Conservation (phyloP, 805 yeast genomes). For the Candida silvicultrix region DNA sequence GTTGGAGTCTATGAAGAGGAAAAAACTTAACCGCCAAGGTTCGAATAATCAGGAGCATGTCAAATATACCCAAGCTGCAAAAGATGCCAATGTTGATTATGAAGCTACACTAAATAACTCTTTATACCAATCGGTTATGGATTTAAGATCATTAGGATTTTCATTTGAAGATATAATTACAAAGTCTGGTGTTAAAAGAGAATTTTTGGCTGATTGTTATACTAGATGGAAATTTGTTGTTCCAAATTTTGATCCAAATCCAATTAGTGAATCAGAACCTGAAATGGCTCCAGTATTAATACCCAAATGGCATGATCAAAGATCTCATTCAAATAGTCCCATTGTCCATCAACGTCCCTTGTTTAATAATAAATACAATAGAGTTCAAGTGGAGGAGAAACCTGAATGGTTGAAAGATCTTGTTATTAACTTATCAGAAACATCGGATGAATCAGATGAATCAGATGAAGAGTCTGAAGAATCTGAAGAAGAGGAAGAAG, state of each 20-base stretch:
- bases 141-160: constrained; percentile 19
- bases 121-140: constrained; percentile 7
- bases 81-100: neutral
- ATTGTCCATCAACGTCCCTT: constrained; percentile 1
- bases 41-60: neutral
- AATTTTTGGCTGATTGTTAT: constrained; percentile 13
- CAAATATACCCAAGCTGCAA: neutral
- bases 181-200: constrained; percentile 11
- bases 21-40: neutral
- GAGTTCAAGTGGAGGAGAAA: constrained; percentile 9
- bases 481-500: neutral
- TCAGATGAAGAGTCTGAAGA: constrained; percentile 1
- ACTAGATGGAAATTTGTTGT: constrained; percentile 15
- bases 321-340: neutral
- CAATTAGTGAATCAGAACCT: neutral
- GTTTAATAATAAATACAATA: constrained; percentile 11
- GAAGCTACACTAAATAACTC: constrained; percentile 4
- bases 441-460: constrained; percentile 19
- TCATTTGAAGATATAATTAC: constrained; percentile 14
- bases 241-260: constrained; percentile 3
- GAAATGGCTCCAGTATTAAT: neutral
- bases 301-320: neutral
- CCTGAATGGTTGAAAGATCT: constrained; percentile 20
- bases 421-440: constrained; percentile 16
- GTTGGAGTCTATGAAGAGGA: constrained; percentile 15